These are phyloP conservation scores for Paracoccidioides lutzii DNA, from an alignment of 2,329 filamentous ascomycete species.

Conservation along the genomic window DNA sequence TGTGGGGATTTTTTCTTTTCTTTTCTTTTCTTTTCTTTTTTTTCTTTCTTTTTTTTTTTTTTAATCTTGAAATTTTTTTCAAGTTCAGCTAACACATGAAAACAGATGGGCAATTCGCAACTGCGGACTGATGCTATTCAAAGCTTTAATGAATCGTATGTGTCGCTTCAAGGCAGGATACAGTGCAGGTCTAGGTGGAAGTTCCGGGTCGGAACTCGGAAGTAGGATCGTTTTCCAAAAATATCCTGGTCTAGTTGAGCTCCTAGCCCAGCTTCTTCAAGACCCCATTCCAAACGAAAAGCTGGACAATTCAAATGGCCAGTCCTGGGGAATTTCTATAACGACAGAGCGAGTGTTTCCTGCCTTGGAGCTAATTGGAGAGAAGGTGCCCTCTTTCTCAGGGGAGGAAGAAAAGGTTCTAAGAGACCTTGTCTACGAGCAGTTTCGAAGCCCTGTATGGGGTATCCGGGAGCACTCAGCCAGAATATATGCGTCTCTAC, in stretches of 20 bases:
- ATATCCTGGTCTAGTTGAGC: conserved; percentile 26
- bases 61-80: conserved; percentile 1
- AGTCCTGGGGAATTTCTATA: conserved; percentile 18
- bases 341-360: conserved; percentile 34
- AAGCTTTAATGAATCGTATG: conserved; percentile 64
- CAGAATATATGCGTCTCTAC: conserved; percentile 29
- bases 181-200: conserved; percentile 37
- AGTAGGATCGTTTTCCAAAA: conserved; percentile 29
- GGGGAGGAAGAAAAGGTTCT: conserved; percentile 23
- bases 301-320: background rate
- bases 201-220: conserved; percentile 32
- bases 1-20: no score
- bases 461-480: conserved; percentile 36
- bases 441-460: conserved; percentile 34
- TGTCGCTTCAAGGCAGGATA: conserved; percentile 26
- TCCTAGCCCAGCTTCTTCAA: conserved; percentile 25
- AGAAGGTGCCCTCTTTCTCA: conserved; percentile 26
- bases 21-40: no score
- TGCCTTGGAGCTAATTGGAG: conserved; percentile 33
- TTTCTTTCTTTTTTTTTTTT: no score
- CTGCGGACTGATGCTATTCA: conserved; percentile 77
- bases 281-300: background rate
- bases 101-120: conserved; percentile 83
- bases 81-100: background rate
- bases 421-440: conserved; percentile 21